Percentiles rank a stretch among this genome's conserved stretches.
Conservation (phyloP, 805 yeast genomes). For the Metschnikowia colocasiae region DNA sequence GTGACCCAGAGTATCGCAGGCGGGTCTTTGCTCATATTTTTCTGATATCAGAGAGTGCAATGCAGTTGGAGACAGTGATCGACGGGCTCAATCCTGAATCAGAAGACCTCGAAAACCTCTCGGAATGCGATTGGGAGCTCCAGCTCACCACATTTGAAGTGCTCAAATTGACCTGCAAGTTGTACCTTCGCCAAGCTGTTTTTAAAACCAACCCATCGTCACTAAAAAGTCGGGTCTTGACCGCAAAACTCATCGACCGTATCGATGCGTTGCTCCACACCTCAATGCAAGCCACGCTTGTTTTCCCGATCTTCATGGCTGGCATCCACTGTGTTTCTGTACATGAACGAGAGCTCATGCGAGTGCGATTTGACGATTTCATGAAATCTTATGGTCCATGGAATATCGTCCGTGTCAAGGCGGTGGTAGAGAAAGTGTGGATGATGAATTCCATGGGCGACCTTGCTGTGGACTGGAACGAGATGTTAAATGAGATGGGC, state of each 20-base stretch:
- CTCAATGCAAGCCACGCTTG: constrained; percentile 64
- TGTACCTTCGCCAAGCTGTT: constrained; percentile 66
- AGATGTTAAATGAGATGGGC: constrained; percentile 57
- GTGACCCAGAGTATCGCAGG: neutral
- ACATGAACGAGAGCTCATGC: constrained; percentile 52
- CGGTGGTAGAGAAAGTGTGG: constrained; percentile 50
- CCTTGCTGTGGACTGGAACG: constrained; percentile 68
- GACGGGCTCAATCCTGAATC: constrained; percentile 51
- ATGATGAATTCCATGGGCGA: constrained; percentile 48
- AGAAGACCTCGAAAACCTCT: constrained; percentile 38
- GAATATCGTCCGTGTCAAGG: constrained; percentile 48
- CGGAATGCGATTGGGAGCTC: constrained; percentile 52
- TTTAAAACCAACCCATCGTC: constrained; percentile 57
- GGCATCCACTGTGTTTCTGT: constrained; percentile 61
- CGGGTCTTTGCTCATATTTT: constrained; percentile 14
- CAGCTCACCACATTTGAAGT: constrained; percentile 71
- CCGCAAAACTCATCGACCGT: constrained; percentile 50
- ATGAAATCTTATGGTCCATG: constrained; percentile 65
- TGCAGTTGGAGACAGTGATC: constrained; percentile 46
- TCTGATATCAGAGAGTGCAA: constrained; percentile 29
- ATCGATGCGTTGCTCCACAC: constrained; percentile 62
- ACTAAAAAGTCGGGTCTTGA: constrained; percentile 58
- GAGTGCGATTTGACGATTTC: constrained; percentile 49
- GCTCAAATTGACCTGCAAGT: constrained; percentile 63
- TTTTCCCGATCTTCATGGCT: constrained; percentile 75